Conservation (phyloP, 2,329 filamentous ascomycete genomes). For the Boeremia exigua region DNA sequence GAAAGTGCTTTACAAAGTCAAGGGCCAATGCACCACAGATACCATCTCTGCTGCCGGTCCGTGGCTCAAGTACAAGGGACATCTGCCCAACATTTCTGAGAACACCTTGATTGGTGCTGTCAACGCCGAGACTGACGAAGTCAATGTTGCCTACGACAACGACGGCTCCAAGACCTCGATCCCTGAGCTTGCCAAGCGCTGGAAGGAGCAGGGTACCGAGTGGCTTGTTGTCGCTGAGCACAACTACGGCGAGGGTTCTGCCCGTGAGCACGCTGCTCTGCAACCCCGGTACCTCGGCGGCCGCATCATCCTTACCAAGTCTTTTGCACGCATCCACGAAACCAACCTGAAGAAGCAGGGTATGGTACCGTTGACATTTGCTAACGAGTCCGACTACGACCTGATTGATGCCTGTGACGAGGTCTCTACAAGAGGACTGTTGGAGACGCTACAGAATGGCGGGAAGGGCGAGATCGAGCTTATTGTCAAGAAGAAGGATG, state of each 20-base stretch:
- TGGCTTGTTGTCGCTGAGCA: slow-evolving; percentile 13
- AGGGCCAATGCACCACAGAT: slow-evolving; percentile 98
- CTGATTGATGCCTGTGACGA: slow-evolving; percentile 81
- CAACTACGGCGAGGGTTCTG: slow-evolving; percentile 83
- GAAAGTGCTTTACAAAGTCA: slow-evolving; percentile 91
- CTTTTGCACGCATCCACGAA: slow-evolving; percentile 91
- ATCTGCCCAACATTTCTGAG: slow-evolving; percentile 95
- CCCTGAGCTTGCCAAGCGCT: slow-evolving; percentile 82
- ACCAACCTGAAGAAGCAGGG: slow-evolving; percentile 98
- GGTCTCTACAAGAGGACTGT: slow-evolving; percentile 81
- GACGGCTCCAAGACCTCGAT: slow-evolving; percentile 78
- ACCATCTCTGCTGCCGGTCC: slow-evolving; percentile 97
- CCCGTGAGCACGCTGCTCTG: slow-evolving; percentile 86
- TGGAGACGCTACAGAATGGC: slow-evolving; percentile 77
- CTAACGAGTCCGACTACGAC: slow-evolving; percentile 86
- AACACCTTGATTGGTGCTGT: slow-evolving; percentile 59
- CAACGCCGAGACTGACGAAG: slow-evolving; percentile 11
- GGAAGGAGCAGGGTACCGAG: slow-evolving; percentile 61
- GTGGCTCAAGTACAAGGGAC: slow-evolving; percentile 99
- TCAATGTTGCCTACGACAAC: slow-evolving; percentile 77
- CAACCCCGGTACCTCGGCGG: slow-evolving; percentile 91
- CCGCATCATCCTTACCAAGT: slow-evolving; percentile 82
- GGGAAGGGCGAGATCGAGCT: slow-evolving; percentile 80
- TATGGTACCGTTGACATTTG: slow-evolving; percentile 91
- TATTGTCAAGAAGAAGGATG: slow-evolving; percentile 57